A percentile compares a stretch with the other conserved stretches of the same genome.
These are phyloP conservation scores for Podila epigama DNA, from an alignment of 192 early-diverging fungal genomes.

Conservation along the genomic window DNA sequence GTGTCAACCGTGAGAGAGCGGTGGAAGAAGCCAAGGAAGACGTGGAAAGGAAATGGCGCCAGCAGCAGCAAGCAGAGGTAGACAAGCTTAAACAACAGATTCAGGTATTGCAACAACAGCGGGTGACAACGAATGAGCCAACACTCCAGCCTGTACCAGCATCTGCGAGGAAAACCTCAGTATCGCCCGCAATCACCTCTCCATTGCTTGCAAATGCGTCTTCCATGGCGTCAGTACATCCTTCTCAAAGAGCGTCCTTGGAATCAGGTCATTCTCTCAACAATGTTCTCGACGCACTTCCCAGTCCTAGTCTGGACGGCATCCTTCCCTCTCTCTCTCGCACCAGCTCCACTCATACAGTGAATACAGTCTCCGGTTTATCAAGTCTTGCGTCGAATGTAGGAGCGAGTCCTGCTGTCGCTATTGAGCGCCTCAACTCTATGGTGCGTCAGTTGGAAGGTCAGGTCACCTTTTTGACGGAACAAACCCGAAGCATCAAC, in stretches of 20 bases:
- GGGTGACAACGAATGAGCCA: background rate
- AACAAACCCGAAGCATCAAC: slow-evolving; percentile 67
- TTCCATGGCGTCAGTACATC: no score
- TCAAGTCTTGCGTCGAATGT: slow-evolving; percentile 7
- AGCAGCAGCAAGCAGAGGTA: slow-evolving; percentile 20
- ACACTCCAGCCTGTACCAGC: background rate
- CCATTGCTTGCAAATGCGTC: background rate
- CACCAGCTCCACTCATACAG: slow-evolving; percentile 21
- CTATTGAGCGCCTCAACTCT: slow-evolving; percentile 67
- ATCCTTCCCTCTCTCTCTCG: slow-evolving; percentile 27
- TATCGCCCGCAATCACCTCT: background rate
- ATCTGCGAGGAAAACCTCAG: slow-evolving; percentile 1
- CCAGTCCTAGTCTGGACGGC: slow-evolving; percentile 15
- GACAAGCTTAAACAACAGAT: slow-evolving; percentile 35
- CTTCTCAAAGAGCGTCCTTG: background rate
- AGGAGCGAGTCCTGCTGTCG: slow-evolving; percentile 36
- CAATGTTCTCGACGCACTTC: slow-evolving; percentile 11
- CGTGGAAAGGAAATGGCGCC: slow-evolving; percentile 26
- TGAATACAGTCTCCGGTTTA: background rate
- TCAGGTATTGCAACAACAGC: slow-evolving; percentile 20
- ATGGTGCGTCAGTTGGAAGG: slow-evolving; percentile 69
- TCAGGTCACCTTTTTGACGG: slow-evolving; percentile 69
- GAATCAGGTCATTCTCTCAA: background rate
- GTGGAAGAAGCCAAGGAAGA: slow-evolving; percentile 39
- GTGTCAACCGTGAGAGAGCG: slow-evolving; percentile 20